Evolutionary conservation across 1,284 basidiomycete genomes (phyloP), one percentile per base, ranked within the genome.

Genomic region (Boletus semigastroideus): DNA sequence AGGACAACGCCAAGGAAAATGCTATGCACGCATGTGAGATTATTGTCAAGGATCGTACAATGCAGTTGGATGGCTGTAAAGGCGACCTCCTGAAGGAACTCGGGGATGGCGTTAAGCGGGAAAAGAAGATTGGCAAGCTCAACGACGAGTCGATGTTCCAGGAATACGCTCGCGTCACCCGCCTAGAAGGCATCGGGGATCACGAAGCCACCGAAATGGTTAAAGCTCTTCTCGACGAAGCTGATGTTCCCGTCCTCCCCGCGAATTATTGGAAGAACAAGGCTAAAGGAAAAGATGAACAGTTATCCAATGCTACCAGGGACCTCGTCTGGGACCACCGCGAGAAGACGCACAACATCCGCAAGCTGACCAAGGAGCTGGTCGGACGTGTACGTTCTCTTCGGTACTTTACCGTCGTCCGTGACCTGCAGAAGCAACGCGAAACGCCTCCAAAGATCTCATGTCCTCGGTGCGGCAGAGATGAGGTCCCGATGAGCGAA

Each of bases 11-110:
- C 52, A 76, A 72, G 56, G 77, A 80, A 56, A 84, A 85, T 55
- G 86, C 92, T 1, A 89, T 90, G 80, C 92, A 90, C 65, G 92
- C 92, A 5, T 98, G 94, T 70, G 90, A 96, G 60, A 84, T 92
- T 61, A 96, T 98, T 59, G 87, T 95, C 47, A 71, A 82, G 52
- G 91, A 93, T 59, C 89, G 94, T 44, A 80, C 80, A 48, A 78
- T 78, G 51, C 94, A 97, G 65, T 77, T 93, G 38, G 80, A 87
- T 19, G 84, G 87, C 42, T 96, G 93, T 70, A 87, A 86, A 62
- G 71, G 74, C 3, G 91, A 96, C 51, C 76, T 97, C 19, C 74
- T 83, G 45, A 69, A 75, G 46, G 83, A 85, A 38, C 76, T 96
- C 59, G 76, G 82, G 57, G 76, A 80, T 1, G 86, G 87, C 0